Evolutionary conservation across 2,329 filamentous ascomycete genomes (phyloP).

Genomic region (Penicillium fuscoglaucum): DNA sequence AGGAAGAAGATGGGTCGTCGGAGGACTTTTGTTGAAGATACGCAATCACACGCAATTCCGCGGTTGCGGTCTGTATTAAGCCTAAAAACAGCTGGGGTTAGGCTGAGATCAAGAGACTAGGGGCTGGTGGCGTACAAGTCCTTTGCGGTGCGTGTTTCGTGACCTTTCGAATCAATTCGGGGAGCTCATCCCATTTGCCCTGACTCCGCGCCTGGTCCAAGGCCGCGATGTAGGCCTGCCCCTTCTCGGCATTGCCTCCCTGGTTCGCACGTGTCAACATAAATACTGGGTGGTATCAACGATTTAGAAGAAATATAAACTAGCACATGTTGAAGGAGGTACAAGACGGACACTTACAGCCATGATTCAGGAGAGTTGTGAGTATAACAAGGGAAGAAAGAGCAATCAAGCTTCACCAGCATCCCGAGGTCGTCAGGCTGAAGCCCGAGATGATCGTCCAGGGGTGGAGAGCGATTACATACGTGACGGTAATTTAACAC

Average conservation of each 20-base stretch:
- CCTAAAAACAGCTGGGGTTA: slow-evolving; percentile 49
- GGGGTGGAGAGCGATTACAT: slow-evolving; percentile 23
- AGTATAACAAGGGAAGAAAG: slow-evolving; percentile 19
- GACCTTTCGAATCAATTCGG: slow-evolving; percentile 88
- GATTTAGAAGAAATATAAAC: slow-evolving; percentile 11
- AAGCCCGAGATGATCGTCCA: slow-evolving; percentile 28
- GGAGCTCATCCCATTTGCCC: slow-evolving; percentile 80
- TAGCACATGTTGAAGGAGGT: slow-evolving; percentile 10
- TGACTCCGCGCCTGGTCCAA: slow-evolving; percentile 86
- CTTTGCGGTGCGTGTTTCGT: slow-evolving; percentile 87
- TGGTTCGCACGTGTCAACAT: slow-evolving; percentile 30
- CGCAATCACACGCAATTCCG: slow-evolving; percentile 65
- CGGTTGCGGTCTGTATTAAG: slow-evolving; percentile 68
- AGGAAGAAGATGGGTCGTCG: slow-evolving; percentile 34
- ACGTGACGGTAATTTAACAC: slow-evolving; percentile 30
- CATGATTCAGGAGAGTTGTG: slow-evolving; percentile 22
- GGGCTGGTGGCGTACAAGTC: slow-evolving; percentile 62
- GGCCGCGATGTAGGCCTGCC: slow-evolving; percentile 73
- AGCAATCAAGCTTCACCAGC: slow-evolving; percentile 12
- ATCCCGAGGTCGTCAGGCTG: slow-evolving; percentile 6
- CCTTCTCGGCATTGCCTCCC: slow-evolving; percentile 67
- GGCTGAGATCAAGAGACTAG: slow-evolving; percentile 16
- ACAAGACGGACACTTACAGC: slow-evolving; percentile 19
- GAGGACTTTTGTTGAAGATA: slow-evolving; percentile 44
- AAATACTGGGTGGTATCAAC: slow-evolving; percentile 14